phyloP scores from a whole-genome alignment of 1,284 basidiomycete species.

The Peniophora sp. region DNA sequence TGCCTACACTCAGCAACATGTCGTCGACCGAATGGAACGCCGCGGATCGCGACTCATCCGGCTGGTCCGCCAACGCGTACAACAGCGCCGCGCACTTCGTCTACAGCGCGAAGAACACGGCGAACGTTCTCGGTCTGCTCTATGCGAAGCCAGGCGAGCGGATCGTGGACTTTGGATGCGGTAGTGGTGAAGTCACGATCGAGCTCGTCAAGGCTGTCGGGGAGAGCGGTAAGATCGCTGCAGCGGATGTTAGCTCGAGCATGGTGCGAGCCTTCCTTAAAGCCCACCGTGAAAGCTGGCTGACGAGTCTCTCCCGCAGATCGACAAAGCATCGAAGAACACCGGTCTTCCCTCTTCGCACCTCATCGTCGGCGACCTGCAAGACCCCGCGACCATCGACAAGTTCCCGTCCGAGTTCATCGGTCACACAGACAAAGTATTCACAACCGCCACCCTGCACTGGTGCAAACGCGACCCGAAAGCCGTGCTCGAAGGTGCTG shows the following conservation, averaged over 20 bases:
- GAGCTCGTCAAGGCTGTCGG: slow-evolving; percentile 49
- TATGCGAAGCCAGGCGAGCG: slow-evolving; percentile 53
- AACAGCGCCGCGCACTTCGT: slow-evolving; percentile 60
- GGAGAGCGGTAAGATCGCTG: slow-evolving; percentile 48
- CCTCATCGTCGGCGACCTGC: slow-evolving; percentile 44
- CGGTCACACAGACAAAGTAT: slow-evolving; percentile 51
- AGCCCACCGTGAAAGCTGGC: not conserved
- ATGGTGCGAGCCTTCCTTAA: slow-evolving; percentile 44
- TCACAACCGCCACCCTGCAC: slow-evolving; percentile 74
- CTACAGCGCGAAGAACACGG: slow-evolving; percentile 60
- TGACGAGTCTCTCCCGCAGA: slow-evolving; percentile 7
- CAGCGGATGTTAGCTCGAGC: slow-evolving; percentile 60
- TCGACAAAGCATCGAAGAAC: slow-evolving; percentile 42
- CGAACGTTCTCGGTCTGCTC: slow-evolving; percentile 57
- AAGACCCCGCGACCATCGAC: slow-evolving; percentile 31
- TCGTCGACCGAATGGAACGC: not conserved
- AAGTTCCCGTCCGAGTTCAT: slow-evolving; percentile 12
- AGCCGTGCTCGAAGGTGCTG: slow-evolving; percentile 54
- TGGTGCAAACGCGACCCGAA: slow-evolving; percentile 76
- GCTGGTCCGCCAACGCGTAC: slow-evolving; percentile 49
- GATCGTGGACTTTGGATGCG: slow-evolving; percentile 78
- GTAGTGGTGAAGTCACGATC: slow-evolving; percentile 69
- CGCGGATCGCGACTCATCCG: slow-evolving; percentile 10
- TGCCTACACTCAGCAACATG: too few species aligned
- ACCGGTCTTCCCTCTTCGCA: slow-evolving; percentile 31